phyloP scores from a whole-genome alignment of 73 alveolate species.

The Paraurostyla sp. region DNA sequence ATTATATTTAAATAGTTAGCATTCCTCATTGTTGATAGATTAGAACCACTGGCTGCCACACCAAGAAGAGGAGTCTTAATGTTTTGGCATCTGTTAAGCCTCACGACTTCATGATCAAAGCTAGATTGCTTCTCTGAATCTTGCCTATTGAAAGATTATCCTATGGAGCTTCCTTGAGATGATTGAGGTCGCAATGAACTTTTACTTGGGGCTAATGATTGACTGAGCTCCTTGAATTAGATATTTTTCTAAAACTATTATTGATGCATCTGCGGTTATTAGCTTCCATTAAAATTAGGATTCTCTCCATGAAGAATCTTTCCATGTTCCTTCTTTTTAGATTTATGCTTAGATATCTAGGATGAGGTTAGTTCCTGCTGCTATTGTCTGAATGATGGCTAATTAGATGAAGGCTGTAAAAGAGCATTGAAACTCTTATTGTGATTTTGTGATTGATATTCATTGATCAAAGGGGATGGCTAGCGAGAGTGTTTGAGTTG shows the following conservation, averaged over 20 bases:
- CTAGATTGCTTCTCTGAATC: no score
- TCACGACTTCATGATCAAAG: no score
- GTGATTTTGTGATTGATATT: background rate
- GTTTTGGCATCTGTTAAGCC: no score
- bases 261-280: background rate
- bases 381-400: background rate
- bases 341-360: background rate
- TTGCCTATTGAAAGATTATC: no score
- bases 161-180: no score
- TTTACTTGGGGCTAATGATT: background rate
- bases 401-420: background rate
- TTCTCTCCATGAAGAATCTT: background rate
- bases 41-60: slow-evolving; percentile 12
- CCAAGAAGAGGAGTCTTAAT: background rate
- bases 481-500: slow-evolving; percentile 11
- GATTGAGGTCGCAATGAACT: no score
- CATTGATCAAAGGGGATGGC: background rate
- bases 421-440: background rate
- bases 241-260: background rate
- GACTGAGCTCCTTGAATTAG: slow-evolving; percentile 10
- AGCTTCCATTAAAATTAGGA: background rate
- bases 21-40: slow-evolving; percentile 48
- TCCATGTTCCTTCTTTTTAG: background rate
- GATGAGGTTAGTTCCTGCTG: no score
- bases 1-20: background rate